These are phyloP conservation scores for Sclerospora graminicola DNA, from an alignment of 352 stramenopile genomes.

Conservation along the genomic window DNA sequence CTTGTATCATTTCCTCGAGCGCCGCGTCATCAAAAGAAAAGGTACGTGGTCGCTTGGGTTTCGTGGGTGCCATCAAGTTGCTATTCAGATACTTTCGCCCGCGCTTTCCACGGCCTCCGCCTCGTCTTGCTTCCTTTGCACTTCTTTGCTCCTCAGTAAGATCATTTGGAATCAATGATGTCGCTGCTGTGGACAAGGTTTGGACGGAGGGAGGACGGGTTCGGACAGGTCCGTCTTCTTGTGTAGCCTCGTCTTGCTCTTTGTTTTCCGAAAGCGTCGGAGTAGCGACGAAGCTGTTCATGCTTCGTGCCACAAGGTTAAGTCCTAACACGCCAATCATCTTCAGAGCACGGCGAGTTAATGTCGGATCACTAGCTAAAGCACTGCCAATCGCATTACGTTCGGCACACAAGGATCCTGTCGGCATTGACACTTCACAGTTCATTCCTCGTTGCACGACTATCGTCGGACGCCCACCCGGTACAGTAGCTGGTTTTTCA, in stretches of 20 bases:
- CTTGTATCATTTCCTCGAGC: conserved; percentile 31
- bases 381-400: conserved; percentile 97
- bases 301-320: conserved; percentile 31
- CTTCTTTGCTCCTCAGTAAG: not conserved
- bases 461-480: conserved; percentile 29
- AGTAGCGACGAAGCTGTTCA: not conserved
- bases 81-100: conserved; percentile 16
- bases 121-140: not conserved
- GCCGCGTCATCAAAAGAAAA: conserved; percentile 69
- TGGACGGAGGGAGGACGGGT: too few species aligned
- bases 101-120: conserved; percentile 15
- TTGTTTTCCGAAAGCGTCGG: conserved; percentile 4
- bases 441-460: conserved; percentile 95
- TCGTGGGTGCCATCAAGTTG: conserved; percentile 30
- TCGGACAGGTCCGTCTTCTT: too few species aligned
- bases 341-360: conserved; percentile 88
- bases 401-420: conserved; percentile 93
- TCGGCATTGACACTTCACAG: conserved; percentile 97
- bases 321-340: conserved; percentile 93
- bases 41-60: conserved; percentile 76
- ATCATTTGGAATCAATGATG: not conserved
- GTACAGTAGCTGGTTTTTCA: conserved; percentile 56
- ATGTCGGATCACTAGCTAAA: conserved; percentile 88
- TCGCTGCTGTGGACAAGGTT: not conserved
- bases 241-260: conserved; percentile 1